A percentile compares a stretch with the other conserved stretches of the same genome.
These are phyloP conservation scores for Cytospora piceicola DNA, from an alignment of 2,329 filamentous ascomycete genomes.

Conservation along the genomic window DNA sequence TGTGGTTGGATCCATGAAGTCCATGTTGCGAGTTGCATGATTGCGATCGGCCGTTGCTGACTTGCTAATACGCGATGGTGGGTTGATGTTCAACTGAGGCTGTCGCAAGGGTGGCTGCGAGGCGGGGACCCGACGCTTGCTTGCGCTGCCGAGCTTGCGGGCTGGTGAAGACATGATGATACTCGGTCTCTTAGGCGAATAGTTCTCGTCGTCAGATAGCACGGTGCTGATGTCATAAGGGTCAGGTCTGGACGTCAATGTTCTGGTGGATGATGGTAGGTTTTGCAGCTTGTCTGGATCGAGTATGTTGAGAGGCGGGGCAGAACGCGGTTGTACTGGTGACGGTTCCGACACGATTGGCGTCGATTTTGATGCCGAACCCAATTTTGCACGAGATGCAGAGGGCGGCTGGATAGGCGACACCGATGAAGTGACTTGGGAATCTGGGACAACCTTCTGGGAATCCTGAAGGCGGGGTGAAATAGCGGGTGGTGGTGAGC, in stretches of 20 bases:
- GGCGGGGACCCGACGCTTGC: background rate
- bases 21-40: background rate
- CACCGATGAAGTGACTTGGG: conserved; percentile 2
- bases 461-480: conserved; percentile 2
- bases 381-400: background rate
- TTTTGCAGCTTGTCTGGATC: background rate
- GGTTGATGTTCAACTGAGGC: background rate
- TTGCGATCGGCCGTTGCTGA: background rate
- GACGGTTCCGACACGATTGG: background rate
- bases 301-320: background rate
- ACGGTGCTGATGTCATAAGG: conserved; percentile 27
- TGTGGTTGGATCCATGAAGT: background rate
- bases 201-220: conserved; percentile 10
- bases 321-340: background rate
- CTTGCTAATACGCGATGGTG: background rate
- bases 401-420: background rate
- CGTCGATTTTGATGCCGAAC: background rate
- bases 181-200: background rate
- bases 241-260: conserved; percentile 14
- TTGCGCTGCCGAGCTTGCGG: conserved; percentile 21
- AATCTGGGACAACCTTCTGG: conserved; percentile 18
- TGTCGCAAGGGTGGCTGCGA: conserved; percentile 1
- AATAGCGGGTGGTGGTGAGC: background rate
- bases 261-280: background rate
- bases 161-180: conserved; percentile 12